phyloP scores from a whole-genome alignment of 495 filamentous ascomycete species.

The Annulohypoxylon maeteangense region DNA sequence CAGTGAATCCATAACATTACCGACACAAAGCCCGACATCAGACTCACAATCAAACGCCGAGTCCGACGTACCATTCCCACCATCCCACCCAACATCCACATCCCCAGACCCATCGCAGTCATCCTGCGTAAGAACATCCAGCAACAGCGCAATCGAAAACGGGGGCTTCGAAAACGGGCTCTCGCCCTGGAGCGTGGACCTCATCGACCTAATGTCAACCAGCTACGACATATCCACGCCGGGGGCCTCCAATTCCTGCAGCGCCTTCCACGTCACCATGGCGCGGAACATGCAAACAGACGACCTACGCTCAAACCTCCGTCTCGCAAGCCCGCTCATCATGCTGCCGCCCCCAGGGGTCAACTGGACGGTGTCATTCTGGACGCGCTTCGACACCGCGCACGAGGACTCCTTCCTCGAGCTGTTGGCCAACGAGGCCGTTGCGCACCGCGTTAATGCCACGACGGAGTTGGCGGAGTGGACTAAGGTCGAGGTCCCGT shows the following conservation, averaged over 20 bases:
- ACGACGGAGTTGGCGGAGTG: conserved; percentile 6
- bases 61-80: background rate
- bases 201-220: conserved; percentile 46
- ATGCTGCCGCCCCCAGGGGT: conserved; percentile 22
- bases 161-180: conserved; percentile 46
- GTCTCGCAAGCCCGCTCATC: conserved; percentile 39
- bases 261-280: conserved; percentile 41
- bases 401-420: conserved; percentile 24
- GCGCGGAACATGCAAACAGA: conserved; percentile 38
- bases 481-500: conserved; percentile 32
- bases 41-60: background rate
- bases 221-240: conserved; percentile 23
- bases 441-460: conserved; percentile 30
- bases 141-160: conserved; percentile 36
- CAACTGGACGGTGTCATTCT: conserved; percentile 38
- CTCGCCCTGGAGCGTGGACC: conserved; percentile 46
- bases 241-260: conserved; percentile 40
- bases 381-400: conserved; percentile 25
- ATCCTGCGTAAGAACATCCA: conserved; percentile 2
- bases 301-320: conserved; percentile 41
- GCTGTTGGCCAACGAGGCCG: conserved; percentile 36
- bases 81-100: background rate
- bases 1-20: background rate
- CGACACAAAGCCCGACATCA: background rate
- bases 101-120: background rate